phyloP scores from a whole-genome alignment of 768 basidiomycete species.

The Peribolospora kevripleyi region DNA sequence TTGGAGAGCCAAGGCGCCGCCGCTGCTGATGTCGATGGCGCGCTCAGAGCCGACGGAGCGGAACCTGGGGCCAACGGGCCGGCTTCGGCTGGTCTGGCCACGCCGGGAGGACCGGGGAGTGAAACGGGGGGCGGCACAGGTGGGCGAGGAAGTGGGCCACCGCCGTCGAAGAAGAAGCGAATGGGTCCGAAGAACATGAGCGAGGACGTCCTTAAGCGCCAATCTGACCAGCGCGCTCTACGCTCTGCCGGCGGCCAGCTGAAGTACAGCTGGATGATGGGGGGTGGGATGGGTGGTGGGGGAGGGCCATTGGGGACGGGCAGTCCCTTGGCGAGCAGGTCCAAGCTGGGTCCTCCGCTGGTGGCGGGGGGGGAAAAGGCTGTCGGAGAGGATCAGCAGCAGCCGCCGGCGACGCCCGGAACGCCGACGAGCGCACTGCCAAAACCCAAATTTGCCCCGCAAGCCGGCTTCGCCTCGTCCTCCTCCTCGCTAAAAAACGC shows the following conservation, averaged over 20 bases:
- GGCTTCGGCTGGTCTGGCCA: neutral
- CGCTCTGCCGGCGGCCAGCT: conserved; percentile 53
- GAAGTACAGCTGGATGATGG: conserved; percentile 73
- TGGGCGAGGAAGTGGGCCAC: neutral
- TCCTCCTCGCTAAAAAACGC: no score
- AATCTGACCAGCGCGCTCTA: conserved; percentile 69
- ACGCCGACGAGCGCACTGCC: no score
- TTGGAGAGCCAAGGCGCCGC: conserved; percentile 26
- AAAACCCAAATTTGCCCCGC: no score
- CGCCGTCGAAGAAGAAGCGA: no score
- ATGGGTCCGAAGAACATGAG: conserved; percentile 67
- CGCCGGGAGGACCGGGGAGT: neutral
- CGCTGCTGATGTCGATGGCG: conserved; percentile 16
- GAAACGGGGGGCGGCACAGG: neutral
- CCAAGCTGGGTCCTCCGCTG: no score
- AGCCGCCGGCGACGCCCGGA: no score
- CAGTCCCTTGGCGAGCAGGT: no score
- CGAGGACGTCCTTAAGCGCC: conserved; percentile 72
- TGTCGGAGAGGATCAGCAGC: no score
- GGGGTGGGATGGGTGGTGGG: conserved; percentile 21
- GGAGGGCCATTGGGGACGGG: no score
- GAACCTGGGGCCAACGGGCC: neutral
- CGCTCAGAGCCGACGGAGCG: conserved; percentile 15
- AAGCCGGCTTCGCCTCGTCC: no score
- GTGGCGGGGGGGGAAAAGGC: no score